Conservation (phyloP, 495 filamentous ascomycete genomes). For the Podospora pseudopauciseta region DNA sequence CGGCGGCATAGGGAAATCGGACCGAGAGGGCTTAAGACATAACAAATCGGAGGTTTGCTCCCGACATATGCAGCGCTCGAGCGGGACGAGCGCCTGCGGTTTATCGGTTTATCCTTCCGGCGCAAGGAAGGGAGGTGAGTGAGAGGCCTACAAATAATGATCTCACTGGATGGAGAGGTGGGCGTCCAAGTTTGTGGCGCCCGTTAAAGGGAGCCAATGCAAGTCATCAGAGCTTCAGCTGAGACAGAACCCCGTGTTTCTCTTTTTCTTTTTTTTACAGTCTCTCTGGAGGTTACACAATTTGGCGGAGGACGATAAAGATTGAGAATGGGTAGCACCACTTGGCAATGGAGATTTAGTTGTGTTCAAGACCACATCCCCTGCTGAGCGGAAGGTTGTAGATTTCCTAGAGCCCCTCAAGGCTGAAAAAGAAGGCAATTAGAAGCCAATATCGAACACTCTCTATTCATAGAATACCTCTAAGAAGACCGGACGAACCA, state of each 20-base stretch:
- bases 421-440: constrained; percentile 6
- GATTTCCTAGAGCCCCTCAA: neutral
- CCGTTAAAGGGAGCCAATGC: neutral
- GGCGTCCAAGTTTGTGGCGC: neutral
- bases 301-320: neutral
- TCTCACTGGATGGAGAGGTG: neutral
- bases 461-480: neutral
- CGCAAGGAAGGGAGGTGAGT: neutral
- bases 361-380: neutral
- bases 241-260: neutral
- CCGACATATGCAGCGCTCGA: neutral
- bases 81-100: neutral
- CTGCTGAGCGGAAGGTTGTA: neutral
- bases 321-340: neutral
- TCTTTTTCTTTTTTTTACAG: neutral
- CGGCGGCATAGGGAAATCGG: constrained; percentile 5
- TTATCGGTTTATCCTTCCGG: neutral
- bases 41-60: neutral
- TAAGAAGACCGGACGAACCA: neutral
- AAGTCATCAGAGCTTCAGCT: neutral
- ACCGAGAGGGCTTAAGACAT: constrained; percentile 4
- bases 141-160: neutral
- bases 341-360: neutral
- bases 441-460: neutral
- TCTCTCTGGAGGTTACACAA: neutral